Evolutionary conservation across 306 rosid species (phyloP), one percentile per base, ranked within the genome.

Genomic region (Ormosia emarginata): DNA sequence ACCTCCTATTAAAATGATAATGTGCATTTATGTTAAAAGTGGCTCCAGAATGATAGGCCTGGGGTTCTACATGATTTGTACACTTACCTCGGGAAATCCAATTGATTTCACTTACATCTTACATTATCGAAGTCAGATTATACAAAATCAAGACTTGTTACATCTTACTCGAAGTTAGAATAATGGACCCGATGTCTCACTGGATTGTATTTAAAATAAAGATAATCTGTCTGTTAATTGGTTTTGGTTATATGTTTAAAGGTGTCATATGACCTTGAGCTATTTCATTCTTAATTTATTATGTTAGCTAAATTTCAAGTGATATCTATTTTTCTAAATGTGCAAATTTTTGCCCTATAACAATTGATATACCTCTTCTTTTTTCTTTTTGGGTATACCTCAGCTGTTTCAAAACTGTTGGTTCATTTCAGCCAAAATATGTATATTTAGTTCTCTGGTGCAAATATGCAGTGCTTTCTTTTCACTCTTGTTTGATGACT

Each of bases 401-500:
- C 13, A 2, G 55, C 58, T 24, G 46, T 43, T 32, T 8, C 33
- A 36, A 57, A 67, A 46, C 64, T 57, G 3, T 37, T 33, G 13
- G 75, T 46, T 68, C 81, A 55, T 56, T 52, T 74, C 37, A 37
- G 63, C 67, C 40, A 12, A 13, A 63, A 56, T 65, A 12, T 29
- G 43, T 18, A 8, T 37, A 9, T 47, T 32, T 64, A 63, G 57
- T 53, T 81, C 24, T 10, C n/a, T 46, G 11, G 52, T 46, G 52
- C 52, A 46, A 46, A 11, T 46, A 41, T 44, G 13, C 50, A 44
- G 3, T 44, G 12, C 9, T 44, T 44, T 44, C 50, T 59, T 39
- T 65, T 76, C 41, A 37, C 70, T 81, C 74, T 13, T 58, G 5
- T 61, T 57, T 83, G 69, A 71, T 71, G 43, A 24, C 40, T 78